Percentiles rank a stretch among this genome's conserved stretches.
Evolutionary conservation across 345 rosid species (phyloP).

Genomic region (Acer negundo): DNA sequence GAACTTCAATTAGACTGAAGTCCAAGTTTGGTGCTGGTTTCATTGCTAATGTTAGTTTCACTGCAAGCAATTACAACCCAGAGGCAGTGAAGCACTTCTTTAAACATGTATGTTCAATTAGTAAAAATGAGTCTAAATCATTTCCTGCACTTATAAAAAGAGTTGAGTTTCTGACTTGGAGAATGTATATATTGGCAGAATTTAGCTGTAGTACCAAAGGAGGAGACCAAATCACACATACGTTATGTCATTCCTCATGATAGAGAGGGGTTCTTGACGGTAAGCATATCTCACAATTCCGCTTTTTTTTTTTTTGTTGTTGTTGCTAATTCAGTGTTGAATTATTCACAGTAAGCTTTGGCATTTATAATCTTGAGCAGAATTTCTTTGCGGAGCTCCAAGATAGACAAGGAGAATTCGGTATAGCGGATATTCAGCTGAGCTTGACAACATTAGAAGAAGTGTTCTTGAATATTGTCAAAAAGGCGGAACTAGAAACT

Average conservation of each 20-base stretch:
- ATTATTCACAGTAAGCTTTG: not conserved
- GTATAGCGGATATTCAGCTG: slow-evolving; percentile 81
- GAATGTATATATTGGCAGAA: slow-evolving; percentile 41
- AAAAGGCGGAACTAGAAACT: slow-evolving; percentile 84
- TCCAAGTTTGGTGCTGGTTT: slow-evolving; percentile 91
- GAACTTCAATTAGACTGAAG: slow-evolving; percentile 84
- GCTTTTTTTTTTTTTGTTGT: not conserved
- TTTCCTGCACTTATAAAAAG: not conserved
- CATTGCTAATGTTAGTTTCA: slow-evolving; percentile 70
- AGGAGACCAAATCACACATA: slow-evolving; percentile 63
- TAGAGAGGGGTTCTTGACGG: slow-evolving; percentile 64
- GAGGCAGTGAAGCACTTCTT: slow-evolving; percentile 73
- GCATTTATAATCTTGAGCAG: slow-evolving; percentile 35
- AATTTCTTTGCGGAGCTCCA: slow-evolving; percentile 66
- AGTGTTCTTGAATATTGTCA: slow-evolving; percentile 89
- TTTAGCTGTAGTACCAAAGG: slow-evolving; percentile 60
- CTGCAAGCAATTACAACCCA: slow-evolving; percentile 37
- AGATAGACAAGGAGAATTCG: slow-evolving; percentile 60
- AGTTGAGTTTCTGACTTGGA: slow-evolving; percentile 14
- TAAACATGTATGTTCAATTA: slow-evolving; percentile 51
- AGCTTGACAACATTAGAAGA: slow-evolving; percentile 94
- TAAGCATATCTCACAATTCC: slow-evolving; percentile 31
- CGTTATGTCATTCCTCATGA: slow-evolving; percentile 85
- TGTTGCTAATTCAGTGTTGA: no score
- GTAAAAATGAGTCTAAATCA: not conserved